Evolutionary conservation across 2,329 filamentous ascomycete genomes (phyloP).

Genomic region (Seiridium cupressi): DNA sequence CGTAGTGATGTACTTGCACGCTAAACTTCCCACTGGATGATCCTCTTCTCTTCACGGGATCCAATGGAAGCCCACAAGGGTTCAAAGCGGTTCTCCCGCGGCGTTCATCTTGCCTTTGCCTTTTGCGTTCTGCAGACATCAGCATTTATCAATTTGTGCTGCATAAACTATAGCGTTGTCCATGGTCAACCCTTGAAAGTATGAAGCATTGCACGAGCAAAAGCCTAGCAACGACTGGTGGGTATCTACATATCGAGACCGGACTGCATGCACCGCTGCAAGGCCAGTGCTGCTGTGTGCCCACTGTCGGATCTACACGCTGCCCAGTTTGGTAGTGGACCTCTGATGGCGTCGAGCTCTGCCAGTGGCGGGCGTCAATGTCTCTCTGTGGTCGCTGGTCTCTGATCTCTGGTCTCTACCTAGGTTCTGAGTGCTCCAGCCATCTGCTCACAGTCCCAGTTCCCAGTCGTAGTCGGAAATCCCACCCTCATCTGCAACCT

Average conservation of each 20-base stretch:
- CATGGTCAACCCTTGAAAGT: neutral
- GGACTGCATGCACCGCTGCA: too few relatives aligned
- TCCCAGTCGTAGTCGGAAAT: neutral
- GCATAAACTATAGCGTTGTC: neutral
- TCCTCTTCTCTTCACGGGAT: too few relatives aligned
- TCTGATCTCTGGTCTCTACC: too few relatives aligned
- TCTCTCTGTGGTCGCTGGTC: too few relatives aligned
- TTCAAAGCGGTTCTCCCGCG: too few relatives aligned
- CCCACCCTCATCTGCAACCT: slow-evolving; percentile 9
- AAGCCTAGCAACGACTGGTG: neutral
- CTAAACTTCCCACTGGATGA: too few relatives aligned
- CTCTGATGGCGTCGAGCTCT: neutral
- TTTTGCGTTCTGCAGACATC: too few relatives aligned
- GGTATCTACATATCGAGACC: neutral
- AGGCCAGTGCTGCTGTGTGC: neutral
- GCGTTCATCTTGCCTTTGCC: too few relatives aligned
- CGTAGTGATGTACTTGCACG: too few relatives aligned
- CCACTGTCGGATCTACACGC: neutral
- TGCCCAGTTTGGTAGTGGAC: neutral
- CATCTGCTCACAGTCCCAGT: neutral
- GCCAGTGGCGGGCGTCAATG: too few relatives aligned
- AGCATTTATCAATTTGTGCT: neutral
- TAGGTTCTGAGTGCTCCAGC: neutral
- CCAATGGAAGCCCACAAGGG: too few relatives aligned
- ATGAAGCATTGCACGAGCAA: neutral